A percentile compares a stretch with the other conserved stretches of the same genome.
Conservation (phyloP, 805 yeast genomes). For the Gaillardinia entomophila region DNA sequence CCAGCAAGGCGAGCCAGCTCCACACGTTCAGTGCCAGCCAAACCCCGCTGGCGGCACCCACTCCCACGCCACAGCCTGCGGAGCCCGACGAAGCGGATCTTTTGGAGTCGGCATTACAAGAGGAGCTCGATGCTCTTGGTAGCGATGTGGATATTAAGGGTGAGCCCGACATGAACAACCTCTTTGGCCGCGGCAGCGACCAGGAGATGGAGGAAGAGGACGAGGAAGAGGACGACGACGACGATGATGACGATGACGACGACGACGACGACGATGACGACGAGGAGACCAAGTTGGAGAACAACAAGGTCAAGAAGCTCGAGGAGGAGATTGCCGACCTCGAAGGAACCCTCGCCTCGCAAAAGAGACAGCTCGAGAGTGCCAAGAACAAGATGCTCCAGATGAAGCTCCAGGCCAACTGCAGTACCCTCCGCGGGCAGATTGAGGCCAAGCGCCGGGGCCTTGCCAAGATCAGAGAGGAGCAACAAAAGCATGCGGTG, state of each 20-base stretch:
- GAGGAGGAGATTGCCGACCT: constrained; percentile 83
- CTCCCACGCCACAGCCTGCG: constrained; percentile 13
- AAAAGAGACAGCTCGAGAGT: constrained; percentile 63
- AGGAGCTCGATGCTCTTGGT: constrained; percentile 1
- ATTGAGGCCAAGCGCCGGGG: constrained; percentile 74
- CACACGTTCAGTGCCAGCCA: constrained; percentile 13
- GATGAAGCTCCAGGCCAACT: constrained; percentile 78
- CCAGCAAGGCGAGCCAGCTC: constrained; percentile 31
- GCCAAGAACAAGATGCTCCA: constrained; percentile 82
- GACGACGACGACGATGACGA: constrained; percentile 13
- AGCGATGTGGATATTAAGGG: constrained; percentile 8
- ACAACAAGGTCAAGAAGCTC: constrained; percentile 54
- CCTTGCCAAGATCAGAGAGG: constrained; percentile 31
- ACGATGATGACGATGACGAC: constrained; percentile 13
- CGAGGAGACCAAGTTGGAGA: constrained; percentile 15
- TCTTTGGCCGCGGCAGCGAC: constrained; percentile 7
- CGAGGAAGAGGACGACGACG: constrained; percentile 18
- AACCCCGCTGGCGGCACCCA: constrained; percentile 22
- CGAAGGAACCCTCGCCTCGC: constrained; percentile 68
- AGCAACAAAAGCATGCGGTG: constrained; percentile 19
- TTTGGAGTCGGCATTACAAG: not conserved
- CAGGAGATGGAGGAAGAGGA: constrained; percentile 11
- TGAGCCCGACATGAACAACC: constrained; percentile 9
- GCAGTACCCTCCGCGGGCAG: constrained; percentile 71
- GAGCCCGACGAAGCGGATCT: not conserved